phyloP scores from a whole-genome alignment of 140 eudicot species.

The Stevia rebaudiana region DNA sequence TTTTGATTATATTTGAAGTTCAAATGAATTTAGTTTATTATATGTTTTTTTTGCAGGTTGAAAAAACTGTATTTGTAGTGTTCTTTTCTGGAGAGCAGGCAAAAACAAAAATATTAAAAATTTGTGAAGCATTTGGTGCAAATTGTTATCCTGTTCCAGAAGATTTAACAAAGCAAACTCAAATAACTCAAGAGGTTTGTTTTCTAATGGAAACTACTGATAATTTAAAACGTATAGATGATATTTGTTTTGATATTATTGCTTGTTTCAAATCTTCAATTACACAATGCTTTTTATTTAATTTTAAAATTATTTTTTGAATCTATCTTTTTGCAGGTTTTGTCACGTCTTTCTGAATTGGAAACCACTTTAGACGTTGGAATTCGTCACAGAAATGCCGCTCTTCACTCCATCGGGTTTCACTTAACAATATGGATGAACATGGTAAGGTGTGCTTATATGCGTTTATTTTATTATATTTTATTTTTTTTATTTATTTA shows the following conservation, averaged over 20 bases:
- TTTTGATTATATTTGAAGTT: conserved; percentile 3
- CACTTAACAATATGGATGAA: conserved; percentile 73
- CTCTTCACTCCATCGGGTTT: conserved; percentile 65
- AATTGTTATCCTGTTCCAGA: conserved; percentile 97
- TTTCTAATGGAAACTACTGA: background rate
- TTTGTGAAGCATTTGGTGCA: conserved; percentile 98
- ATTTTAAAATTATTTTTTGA: conserved; percentile 1
- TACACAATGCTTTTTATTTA: background rate
- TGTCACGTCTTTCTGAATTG: conserved; percentile 82
- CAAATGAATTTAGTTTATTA: conserved; percentile 13
- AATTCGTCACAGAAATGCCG: conserved; percentile 76
- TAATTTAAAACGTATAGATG: background rate
- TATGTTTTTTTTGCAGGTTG: conserved; percentile 58
- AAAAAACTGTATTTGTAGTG: conserved; percentile 83
- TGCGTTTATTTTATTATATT: background rate
- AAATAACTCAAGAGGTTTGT: conserved; percentile 82
- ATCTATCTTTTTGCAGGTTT: conserved; percentile 47
- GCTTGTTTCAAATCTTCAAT: conserved; percentile 7
- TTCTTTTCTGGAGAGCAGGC: conserved; percentile 99
- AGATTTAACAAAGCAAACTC: conserved; percentile 73
- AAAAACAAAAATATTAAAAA: conserved; percentile 74
- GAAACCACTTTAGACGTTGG: conserved; percentile 96
- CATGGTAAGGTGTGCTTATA: conserved; percentile 57
- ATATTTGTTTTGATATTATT: conserved; percentile 1
- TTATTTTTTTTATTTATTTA: conserved; percentile 8